phyloP scores from a whole-genome alignment of 1,284 basidiomycete genomes.

The Tilletia setariae region DNA sequence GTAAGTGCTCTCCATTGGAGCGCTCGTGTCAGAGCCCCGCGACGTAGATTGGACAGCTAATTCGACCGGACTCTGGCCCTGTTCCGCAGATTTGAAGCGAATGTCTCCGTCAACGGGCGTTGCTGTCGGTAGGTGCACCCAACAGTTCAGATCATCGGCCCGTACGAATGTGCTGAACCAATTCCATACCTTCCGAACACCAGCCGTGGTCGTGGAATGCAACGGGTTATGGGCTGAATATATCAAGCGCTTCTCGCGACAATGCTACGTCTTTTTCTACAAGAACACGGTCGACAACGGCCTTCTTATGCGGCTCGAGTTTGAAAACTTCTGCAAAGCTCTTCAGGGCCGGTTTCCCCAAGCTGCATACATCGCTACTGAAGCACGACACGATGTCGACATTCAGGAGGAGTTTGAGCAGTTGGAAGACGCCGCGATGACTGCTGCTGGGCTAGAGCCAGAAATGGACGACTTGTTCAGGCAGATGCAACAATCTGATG shows the following conservation, averaged over 20 bases:
- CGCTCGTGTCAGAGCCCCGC: too few relatives aligned
- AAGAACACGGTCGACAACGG: not conserved
- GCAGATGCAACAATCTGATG: constrained; percentile 1
- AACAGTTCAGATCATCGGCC: not conserved
- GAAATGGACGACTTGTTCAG: not conserved
- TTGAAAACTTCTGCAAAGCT: not conserved
- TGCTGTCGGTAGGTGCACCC: not conserved
- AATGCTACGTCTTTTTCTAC: constrained; percentile 4
- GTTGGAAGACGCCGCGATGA: not conserved
- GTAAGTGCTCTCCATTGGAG: too few relatives aligned
- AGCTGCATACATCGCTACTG: constrained; percentile 6
- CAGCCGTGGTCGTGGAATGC: constrained; percentile 2
- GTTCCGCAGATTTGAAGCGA: not conserved
- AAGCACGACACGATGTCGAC: not conserved
- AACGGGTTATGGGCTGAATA: not conserved
- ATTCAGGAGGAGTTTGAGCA: constrained; percentile 8
- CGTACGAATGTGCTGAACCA: not conserved
- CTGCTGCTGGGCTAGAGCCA: not conserved
- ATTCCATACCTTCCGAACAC: not conserved
- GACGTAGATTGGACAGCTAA: too few relatives aligned
- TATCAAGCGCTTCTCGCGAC: not conserved
- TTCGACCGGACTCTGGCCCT: too few relatives aligned
- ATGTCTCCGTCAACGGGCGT: not conserved
- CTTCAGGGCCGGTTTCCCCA: constrained; percentile 1
- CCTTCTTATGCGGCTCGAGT: not conserved